phyloP scores from a whole-genome alignment of 129 eudicot genomes.

The Smallanthus sonchifolius region DNA sequence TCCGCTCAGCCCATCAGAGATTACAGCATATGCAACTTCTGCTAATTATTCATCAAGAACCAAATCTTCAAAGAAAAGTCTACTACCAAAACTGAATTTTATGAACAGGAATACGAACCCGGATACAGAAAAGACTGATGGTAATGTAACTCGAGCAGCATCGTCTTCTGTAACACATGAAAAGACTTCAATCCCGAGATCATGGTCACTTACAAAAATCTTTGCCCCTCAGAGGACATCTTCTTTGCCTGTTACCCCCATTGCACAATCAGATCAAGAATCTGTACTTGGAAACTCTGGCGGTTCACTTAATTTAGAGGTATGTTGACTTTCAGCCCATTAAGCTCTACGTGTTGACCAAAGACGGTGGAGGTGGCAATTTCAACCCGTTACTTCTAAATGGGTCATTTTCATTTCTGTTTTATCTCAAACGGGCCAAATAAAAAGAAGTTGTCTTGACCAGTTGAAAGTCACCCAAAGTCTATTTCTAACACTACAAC shows the following conservation, averaged over 20 bases:
- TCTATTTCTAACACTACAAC: not conserved
- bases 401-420: not conserved
- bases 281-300: constrained; percentile 36
- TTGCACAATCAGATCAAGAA: constrained; percentile 53
- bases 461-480: not conserved
- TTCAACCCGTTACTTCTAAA: not conserved
- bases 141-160: constrained; percentile 26
- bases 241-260: constrained; percentile 71
- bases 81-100: constrained; percentile 50
- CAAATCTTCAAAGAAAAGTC: constrained; percentile 47
- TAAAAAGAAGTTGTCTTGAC: not conserved
- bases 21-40: constrained; percentile 36
- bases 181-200: constrained; percentile 55
- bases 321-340: constrained; percentile 5
- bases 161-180: constrained; percentile 35
- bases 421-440: not conserved
- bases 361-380: not conserved
- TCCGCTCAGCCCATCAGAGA: constrained; percentile 51
- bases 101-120: constrained; percentile 33
- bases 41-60: constrained; percentile 45
- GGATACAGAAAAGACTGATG: constrained; percentile 47
- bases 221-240: constrained; percentile 77
- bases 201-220: constrained; percentile 74
- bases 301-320: constrained; percentile 34
- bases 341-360: not conserved